A percentile compares a stretch with the other conserved stretches of the same genome.
Evolutionary conservation across 2,329 filamentous ascomycete species (phyloP).

Genomic region (Paraphaeosphaeria sporulosa): DNA sequence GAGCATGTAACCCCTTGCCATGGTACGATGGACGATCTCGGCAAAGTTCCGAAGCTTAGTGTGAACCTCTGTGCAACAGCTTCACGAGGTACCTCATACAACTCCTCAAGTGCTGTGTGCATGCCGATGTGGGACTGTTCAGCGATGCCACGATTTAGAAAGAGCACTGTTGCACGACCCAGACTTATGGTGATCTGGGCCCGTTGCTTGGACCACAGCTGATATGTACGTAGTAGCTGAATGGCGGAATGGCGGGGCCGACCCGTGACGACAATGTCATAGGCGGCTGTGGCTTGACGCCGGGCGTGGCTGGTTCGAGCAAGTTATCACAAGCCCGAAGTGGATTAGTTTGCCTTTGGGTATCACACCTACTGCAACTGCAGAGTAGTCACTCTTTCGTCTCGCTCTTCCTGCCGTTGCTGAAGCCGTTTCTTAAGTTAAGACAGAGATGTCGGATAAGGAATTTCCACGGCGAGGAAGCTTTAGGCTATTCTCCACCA

Average conservation of each 20-base stretch:
- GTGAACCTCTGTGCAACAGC: no score
- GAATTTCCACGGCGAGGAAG: neutral
- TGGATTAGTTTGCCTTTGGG: neutral
- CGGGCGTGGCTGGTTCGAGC: slow-evolving; percentile 3
- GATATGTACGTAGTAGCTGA: neutral
- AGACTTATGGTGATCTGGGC: neutral
- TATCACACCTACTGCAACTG: neutral
- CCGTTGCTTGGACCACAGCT: neutral
- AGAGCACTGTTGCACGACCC: no score
- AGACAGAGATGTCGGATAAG: neutral
- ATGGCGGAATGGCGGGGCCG: neutral
- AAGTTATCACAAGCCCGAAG: slow-evolving; percentile 1
- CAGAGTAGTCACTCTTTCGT: neutral
- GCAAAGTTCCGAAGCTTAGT: no score
- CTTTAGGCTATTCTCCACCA: neutral
- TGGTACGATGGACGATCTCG: no score
- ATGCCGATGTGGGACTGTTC: no score
- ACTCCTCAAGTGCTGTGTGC: no score
- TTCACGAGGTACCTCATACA: no score
- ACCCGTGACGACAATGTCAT: neutral
- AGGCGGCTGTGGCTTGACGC: neutral
- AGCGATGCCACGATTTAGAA: no score
- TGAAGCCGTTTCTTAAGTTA: neutral
- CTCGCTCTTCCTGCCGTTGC: neutral
- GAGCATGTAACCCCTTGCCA: no score